Evolutionary conservation across 208 protist species (phyloP), one percentile per base, ranked within the genome.

Genomic region (Tritrichomonas foetus): DNA sequence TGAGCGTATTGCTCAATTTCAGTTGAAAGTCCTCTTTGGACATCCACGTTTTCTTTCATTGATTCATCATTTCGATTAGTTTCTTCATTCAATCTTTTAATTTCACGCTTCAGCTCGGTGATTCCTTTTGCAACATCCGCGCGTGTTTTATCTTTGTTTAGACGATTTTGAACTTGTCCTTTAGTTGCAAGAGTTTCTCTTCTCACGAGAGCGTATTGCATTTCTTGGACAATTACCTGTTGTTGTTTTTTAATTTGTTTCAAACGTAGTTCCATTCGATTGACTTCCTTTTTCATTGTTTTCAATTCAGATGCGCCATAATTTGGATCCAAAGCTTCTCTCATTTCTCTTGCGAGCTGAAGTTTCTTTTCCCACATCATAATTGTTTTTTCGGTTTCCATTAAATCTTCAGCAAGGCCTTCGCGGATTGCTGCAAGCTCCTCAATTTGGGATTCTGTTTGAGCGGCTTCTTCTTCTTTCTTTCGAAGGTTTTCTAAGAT

Each of bases 211-310:
- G 78, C 78, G 78, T 53, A 89, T 89, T 89, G 47, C 78, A 89
- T 89, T 89, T 89, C 78, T 57, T 89, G 78, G 11, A 89, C 78
- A 57, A 89, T 89, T 22, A 49, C 47, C 30, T 89, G 78, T 50
- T 89, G 78, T 50, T 89, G 78, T 47, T 89, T 89, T n/a, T 89
- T 89, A 49, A 89, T 89, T 47, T 89, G 78, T 27, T 89, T 89
- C 20, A 89, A 57, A 44, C 78, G 44, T 14, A 89, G 27, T 89
- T 89, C 78, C 78, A 89, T 89, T 89, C 78, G 25, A 53, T 25
- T 61, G 47, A 89, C 47, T 89, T 89, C 78, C 30, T 89, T 89
- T 47, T 89, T 89, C 78, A 89, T 89, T 89, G 78, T 33, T 11
- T 89, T 89, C 1, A 89, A 27, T 57, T 89, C 78, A 49, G 14